Percentiles rank a stretch among this genome's conserved stretches.
Conservation (phyloP, 179 eudicot species). For the Silene vulgaris region DNA sequence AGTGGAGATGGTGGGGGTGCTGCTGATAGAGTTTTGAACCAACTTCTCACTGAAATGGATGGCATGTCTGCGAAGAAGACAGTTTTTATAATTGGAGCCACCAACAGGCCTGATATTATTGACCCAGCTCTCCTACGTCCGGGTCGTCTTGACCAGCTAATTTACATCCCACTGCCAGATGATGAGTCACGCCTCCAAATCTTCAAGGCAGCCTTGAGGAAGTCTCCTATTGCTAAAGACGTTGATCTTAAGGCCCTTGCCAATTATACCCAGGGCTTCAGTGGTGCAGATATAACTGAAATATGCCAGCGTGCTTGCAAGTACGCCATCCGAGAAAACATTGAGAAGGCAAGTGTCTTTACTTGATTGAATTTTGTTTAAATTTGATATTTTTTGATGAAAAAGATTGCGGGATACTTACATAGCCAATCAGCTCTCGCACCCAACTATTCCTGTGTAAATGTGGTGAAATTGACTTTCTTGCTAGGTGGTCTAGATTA, state of each 20-base stretch:
- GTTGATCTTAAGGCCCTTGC: slow-evolving; percentile 68
- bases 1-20: slow-evolving; percentile 89
- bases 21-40: slow-evolving; percentile 78
- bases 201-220: slow-evolving; percentile 66
- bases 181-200: slow-evolving; percentile 67
- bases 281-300: slow-evolving; percentile 85
- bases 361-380: neutral
- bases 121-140: slow-evolving; percentile 77
- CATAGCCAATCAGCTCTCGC: neutral
- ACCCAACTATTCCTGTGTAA: neutral
- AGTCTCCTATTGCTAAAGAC: slow-evolving; percentile 73
- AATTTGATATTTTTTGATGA: neutral
- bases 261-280: slow-evolving; percentile 78
- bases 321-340: slow-evolving; percentile 76
- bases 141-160: slow-evolving; percentile 80
- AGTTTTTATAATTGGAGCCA: slow-evolving; percentile 75
- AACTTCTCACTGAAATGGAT: slow-evolving; percentile 79
- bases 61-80: slow-evolving; percentile 85
- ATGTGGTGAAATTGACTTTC: neutral
- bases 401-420: neutral
- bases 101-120: slow-evolving; percentile 79
- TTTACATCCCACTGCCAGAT: slow-evolving; percentile 80
- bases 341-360: slow-evolving; percentile 52
- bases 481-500: neutral
- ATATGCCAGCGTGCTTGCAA: slow-evolving; percentile 87